Evolutionary conservation across 495 filamentous ascomycete genomes (phyloP).

Genomic region (Daldinia loculata): DNA sequence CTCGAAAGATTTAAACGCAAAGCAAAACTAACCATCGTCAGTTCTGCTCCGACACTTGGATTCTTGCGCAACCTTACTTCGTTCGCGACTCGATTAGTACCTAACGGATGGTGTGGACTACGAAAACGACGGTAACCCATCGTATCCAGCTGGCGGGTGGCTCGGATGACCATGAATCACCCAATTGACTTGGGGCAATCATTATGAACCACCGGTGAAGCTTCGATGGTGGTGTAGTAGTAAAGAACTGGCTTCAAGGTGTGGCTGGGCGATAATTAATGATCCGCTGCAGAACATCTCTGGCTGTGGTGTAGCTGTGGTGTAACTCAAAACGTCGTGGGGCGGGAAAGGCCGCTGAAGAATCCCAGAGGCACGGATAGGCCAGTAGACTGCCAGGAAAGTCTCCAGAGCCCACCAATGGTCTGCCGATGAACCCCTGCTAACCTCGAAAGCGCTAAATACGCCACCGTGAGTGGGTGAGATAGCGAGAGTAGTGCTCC

Average conservation of each 20-base stretch:
- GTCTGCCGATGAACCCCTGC: constrained; percentile 15
- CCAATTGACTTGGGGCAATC: not conserved
- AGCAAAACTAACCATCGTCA: not conserved
- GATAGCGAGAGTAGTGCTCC: not conserved
- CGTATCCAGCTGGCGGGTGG: not conserved
- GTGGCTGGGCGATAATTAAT: not conserved
- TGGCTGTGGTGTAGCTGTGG: not conserved
- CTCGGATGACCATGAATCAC: not conserved
- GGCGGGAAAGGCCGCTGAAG: constrained; percentile 5
- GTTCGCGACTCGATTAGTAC: not conserved
- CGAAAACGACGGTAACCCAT: not conserved
- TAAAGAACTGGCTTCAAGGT: not conserved
- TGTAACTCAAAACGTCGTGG: not conserved
- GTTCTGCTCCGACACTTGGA: not conserved
- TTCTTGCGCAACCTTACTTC: not conserved
- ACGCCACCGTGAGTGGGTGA: constrained; percentile 18
- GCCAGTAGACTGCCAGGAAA: not conserved
- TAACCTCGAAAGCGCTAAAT: constrained; percentile 16
- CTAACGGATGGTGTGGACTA: not conserved
- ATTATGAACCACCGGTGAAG: not conserved
- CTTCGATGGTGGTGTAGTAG: not conserved
- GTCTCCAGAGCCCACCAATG: not conserved
- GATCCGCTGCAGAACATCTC: constrained; percentile 6
- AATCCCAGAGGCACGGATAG: constrained; percentile 4
- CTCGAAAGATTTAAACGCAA: not conserved